Evolutionary conservation across 1,284 basidiomycete species (phyloP).

Genomic region (Ustilago loliicola): DNA sequence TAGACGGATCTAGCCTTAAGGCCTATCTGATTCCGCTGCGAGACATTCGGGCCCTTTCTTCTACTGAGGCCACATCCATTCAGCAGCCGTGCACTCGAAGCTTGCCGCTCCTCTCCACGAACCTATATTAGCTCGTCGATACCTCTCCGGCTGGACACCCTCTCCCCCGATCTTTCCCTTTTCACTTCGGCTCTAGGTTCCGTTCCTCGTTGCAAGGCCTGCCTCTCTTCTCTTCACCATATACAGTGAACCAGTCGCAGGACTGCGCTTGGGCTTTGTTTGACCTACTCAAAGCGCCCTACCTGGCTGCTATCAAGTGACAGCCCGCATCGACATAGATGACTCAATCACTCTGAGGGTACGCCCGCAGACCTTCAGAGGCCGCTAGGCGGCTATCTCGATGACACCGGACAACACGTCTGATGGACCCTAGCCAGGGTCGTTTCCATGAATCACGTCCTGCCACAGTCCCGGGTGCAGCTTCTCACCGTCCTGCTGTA

Average conservation of each 20-base stretch:
- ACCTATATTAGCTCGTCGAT: background rate
- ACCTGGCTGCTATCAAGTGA: too few relatives aligned
- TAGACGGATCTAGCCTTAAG: background rate
- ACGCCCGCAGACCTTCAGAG: background rate
- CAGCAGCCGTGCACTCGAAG: background rate
- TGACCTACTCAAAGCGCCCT: too few relatives aligned
- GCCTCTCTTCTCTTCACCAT: too few relatives aligned
- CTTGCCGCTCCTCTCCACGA: background rate
- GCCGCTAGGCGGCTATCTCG: background rate
- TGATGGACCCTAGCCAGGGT: background rate
- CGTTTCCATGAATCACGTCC: background rate
- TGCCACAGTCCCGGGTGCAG: background rate
- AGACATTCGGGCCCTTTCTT: background rate
- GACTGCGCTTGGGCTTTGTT: too few relatives aligned
- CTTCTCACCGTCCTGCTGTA: background rate
- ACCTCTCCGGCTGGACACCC: too few relatives aligned
- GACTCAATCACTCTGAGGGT: background rate
- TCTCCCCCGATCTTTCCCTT: too few relatives aligned
- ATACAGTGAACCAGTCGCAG: too few relatives aligned
- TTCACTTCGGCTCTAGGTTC: too few relatives aligned
- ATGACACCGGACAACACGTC: background rate
- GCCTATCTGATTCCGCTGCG: background rate
- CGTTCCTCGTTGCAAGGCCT: too few relatives aligned
- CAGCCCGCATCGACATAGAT: too few relatives aligned
- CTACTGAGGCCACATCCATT: background rate